phyloP scores from a whole-genome alignment of 257 asterid species.

The Penstemon davidsonii region DNA sequence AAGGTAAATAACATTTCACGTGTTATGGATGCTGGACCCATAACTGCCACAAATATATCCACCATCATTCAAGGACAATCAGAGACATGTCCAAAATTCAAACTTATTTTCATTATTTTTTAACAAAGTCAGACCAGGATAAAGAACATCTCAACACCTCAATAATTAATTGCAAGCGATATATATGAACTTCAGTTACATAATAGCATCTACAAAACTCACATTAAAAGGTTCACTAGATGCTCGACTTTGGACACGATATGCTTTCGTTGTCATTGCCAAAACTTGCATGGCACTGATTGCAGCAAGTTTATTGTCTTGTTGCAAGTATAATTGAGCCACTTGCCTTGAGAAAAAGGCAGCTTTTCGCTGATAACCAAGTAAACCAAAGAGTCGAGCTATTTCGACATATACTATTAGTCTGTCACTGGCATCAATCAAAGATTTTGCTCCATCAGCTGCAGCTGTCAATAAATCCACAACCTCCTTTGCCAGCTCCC shows the following conservation, averaged over 20 bases:
- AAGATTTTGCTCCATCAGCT: slow-evolving; percentile 94
- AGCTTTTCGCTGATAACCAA: slow-evolving; percentile 95
- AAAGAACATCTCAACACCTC: slow-evolving; percentile 7
- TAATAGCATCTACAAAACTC: slow-evolving; percentile 35
- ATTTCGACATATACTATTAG: slow-evolving; percentile 82
- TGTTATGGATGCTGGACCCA: slow-evolving; percentile 8
- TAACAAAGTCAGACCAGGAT: slow-evolving; percentile 4
- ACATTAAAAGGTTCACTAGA: slow-evolving; percentile 65
- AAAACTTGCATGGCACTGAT: slow-evolving; percentile 97
- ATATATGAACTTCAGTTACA: slow-evolving; percentile 18
- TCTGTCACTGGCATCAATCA: slow-evolving; percentile 96
- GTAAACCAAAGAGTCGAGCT: slow-evolving; percentile 92
- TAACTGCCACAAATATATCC: neutral
- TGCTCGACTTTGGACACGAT: slow-evolving; percentile 95
- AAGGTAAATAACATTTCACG: slow-evolving; percentile 16
- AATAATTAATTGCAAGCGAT: slow-evolving; percentile 26
- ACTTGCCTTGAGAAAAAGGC: slow-evolving; percentile 98
- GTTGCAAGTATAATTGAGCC: slow-evolving; percentile 96
- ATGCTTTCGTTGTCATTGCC: slow-evolving; percentile 97
- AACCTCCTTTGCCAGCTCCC: slow-evolving; percentile 92
- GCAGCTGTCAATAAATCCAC: slow-evolving; percentile 91
- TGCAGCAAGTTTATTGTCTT: slow-evolving; percentile 90
- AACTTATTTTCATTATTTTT: slow-evolving; percentile 22
- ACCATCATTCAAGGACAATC: slow-evolving; percentile 20
- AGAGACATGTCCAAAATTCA: slow-evolving; percentile 16